Evolutionary conservation across 805 yeast genomes (phyloP), one percentile per base, ranked within the genome.

Genomic region (Lipomyces starkeyi): DNA sequence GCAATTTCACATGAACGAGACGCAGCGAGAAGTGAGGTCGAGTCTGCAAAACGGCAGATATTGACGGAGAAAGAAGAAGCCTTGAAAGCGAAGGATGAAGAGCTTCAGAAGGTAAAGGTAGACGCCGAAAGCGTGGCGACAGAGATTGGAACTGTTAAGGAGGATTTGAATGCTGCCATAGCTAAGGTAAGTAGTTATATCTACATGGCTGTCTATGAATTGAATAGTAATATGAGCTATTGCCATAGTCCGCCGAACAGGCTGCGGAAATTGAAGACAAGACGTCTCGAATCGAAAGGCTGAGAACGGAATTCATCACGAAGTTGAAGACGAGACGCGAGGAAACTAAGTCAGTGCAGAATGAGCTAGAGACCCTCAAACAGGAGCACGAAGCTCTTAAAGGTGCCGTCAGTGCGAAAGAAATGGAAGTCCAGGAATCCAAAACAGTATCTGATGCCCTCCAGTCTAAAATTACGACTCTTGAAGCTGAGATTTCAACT

Each of bases 221-320:
- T 43, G 14, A 17, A n/a, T 17, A 43, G 7, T 43, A 43, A 43
- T 17, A 17, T 37, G 40, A 37, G 3, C 14, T 43, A 43, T n/a
- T n/a, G 49, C 49, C 5, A 0, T n/a, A 43, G 49, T 17, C 22
- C 9, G 11, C 22, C 22, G 49, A 43, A n/a, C 49, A 17, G 20
- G 49, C 49, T 17, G 49, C 49, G 49, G 49, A 43, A 43, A 17
- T 43, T n/a, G 49, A 43, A 17, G 49, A 43, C 49, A 43, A 43
- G 34, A 53, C 22, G 11, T 59, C 47, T 25, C 55, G 58, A 37
- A 17, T 70, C 37, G 65, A 54, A 40, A 64, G 58, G 43, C 62
- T 76, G 37, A 71, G 49, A 64, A 66, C 64, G 25, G 77, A 75
- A 67, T 73, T 73, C 20, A 74, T 71, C 62, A 66, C 67, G 17